These are phyloP conservation scores for Moricandia moricandioides DNA, from an alignment of 345 rosid species.

Conservation along the genomic window DNA sequence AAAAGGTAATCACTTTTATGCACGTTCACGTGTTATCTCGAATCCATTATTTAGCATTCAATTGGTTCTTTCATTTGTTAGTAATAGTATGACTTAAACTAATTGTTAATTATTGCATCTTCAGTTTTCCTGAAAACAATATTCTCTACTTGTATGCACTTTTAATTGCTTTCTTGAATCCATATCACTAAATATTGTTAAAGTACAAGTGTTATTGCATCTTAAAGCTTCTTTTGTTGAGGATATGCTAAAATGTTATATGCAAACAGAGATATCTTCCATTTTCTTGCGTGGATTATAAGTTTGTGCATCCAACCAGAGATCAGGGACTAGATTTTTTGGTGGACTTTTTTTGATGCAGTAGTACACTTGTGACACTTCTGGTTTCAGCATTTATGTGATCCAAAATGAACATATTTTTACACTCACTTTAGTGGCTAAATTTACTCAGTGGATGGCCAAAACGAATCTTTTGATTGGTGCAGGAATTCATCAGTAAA, in stretches of 20 bases:
- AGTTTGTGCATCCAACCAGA: constrained; percentile 4
- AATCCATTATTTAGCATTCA: constrained; percentile 5
- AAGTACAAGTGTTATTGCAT: too few species aligned
- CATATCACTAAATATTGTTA: too few species aligned
- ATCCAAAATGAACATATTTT: constrained; percentile 6
- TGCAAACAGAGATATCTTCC: neutral
- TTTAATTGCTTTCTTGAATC: too few species aligned
- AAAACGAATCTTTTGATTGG: constrained; percentile 12
- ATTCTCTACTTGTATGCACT: neutral
- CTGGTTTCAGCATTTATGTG: constrained; percentile 3
- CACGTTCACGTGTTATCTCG: constrained; percentile 18
- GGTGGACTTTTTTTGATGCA: constrained; percentile 11
- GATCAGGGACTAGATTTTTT: constrained; percentile 3
- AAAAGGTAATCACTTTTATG: constrained; percentile 31
- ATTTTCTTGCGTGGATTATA: constrained; percentile 4
- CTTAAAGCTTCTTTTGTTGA: neutral
- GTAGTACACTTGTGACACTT: constrained; percentile 4
- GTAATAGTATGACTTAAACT: neutral
- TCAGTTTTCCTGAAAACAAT: neutral
- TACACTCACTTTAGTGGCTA: neutral
- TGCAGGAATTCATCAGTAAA: neutral
- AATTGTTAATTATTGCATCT: constrained; percentile 9
- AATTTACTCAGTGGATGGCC: constrained; percentile 8
- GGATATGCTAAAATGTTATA: neutral
- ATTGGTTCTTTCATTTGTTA: constrained; percentile 1